Conservation (phyloP, 805 yeast species). For the Nakazawaea anatomiae region DNA sequence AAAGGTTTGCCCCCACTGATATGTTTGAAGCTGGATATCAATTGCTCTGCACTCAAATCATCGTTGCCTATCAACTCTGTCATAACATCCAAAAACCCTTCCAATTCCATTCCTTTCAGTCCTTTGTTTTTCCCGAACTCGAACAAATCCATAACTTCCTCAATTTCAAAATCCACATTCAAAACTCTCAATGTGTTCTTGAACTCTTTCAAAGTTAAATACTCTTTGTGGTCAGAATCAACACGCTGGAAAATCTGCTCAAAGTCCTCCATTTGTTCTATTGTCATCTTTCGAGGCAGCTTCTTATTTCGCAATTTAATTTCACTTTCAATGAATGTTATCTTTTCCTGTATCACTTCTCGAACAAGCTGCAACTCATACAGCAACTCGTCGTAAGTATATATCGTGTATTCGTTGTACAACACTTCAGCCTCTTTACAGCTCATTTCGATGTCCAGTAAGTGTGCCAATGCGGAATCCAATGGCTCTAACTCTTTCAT, state of each 20-base stretch:
- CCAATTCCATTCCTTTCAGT: conserved; percentile 20
- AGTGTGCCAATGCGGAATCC: conserved; percentile 19
- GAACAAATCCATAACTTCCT: conserved; percentile 32
- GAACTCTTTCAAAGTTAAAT: conserved; percentile 35
- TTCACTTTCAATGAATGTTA: conserved; percentile 36
- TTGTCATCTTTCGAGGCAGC: conserved; percentile 27
- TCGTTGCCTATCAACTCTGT: conserved; percentile 14
- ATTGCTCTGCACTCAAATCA: conserved; percentile 11
- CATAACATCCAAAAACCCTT: conserved; percentile 20
- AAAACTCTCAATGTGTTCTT: conserved; percentile 34
- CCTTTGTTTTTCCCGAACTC: conserved; percentile 19
- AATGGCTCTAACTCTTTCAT: conserved; percentile 30
- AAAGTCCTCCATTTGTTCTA: conserved; percentile 34
- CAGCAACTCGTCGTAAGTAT: conserved; percentile 29
- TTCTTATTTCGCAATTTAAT: conserved; percentile 20
- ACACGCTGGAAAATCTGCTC: conserved; percentile 37
- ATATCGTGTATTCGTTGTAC: conserved; percentile 14
- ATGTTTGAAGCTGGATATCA: conserved; percentile 27
- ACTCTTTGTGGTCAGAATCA: conserved; percentile 28
- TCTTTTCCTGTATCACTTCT: conserved; percentile 30
- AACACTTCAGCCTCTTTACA: conserved; percentile 28
- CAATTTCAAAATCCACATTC: conserved; percentile 29
- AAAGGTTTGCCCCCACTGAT: conserved; percentile 32
- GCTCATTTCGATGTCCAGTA: conserved; percentile 19
- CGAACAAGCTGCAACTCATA: conserved; percentile 30